Conservation (phyloP, 805 yeast genomes). For the Candida anglica region DNA sequence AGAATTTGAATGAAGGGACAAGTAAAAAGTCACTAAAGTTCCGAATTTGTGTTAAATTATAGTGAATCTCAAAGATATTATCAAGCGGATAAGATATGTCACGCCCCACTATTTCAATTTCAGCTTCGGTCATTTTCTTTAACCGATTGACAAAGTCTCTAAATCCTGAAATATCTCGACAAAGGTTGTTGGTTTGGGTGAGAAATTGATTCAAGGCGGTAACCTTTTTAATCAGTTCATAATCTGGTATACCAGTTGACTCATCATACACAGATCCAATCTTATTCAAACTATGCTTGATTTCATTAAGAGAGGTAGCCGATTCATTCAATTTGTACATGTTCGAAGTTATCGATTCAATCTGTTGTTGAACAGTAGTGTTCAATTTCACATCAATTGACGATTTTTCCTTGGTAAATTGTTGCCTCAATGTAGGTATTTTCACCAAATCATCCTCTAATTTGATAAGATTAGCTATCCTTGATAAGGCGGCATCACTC, state of each 20-base stretch:
- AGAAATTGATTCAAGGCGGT: conserved; percentile 70
- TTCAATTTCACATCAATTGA: conserved; percentile 72
- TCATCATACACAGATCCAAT: conserved; percentile 53
- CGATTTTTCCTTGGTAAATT: conserved; percentile 64
- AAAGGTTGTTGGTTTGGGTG: conserved; percentile 61
- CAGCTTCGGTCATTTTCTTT: conserved; percentile 47
- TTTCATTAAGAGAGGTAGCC: conserved; percentile 28
- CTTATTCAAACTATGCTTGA: conserved; percentile 35
- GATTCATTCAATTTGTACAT: conserved; percentile 48
- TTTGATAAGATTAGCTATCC: conserved; percentile 36
- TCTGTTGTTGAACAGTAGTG: conserved; percentile 63
- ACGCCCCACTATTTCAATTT: conserved; percentile 27
- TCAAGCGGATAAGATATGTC: conserved; percentile 43
- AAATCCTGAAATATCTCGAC: conserved; percentile 57
- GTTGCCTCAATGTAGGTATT: conserved; percentile 49
- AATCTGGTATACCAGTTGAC: conserved; percentile 59
- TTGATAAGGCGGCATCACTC: conserved; percentile 39
- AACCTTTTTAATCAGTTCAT: conserved; percentile 64
- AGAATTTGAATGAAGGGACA: conserved; percentile 41
- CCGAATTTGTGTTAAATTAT: conserved; percentile 61
- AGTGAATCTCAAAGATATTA: conserved; percentile 65
- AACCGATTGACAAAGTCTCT: conserved; percentile 47
- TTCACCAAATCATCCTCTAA: conserved; percentile 53
- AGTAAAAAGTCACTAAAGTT: conserved; percentile 76
- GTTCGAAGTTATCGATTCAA: conserved; percentile 51